Percentiles rank a stretch among this genome's conserved stretches.
phyloP scores from a whole-genome alignment of 2,329 filamentous ascomycete genomes.

The Cladosporium sphaerospermum region DNA sequence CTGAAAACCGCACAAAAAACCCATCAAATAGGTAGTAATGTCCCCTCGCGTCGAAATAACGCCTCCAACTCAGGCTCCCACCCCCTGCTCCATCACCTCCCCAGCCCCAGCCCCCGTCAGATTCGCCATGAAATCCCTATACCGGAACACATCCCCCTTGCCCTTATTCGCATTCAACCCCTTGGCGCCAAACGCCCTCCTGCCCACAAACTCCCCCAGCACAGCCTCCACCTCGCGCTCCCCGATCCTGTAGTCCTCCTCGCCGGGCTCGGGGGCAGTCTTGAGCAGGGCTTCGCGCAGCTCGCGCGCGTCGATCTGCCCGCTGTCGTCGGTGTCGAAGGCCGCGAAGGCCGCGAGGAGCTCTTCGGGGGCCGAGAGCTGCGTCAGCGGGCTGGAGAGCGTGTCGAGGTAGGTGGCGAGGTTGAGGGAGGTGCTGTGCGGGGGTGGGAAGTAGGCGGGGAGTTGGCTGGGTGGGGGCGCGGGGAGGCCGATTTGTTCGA shows the following conservation, averaged over 20 bases:
- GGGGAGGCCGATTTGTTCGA: constrained; percentile 77
- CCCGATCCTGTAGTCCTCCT: constrained; percentile 52
- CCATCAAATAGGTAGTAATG: no score
- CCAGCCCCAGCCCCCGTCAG: constrained; percentile 21
- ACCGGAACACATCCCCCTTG: constrained; percentile 82
- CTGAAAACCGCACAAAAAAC: no score
- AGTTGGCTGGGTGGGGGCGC: constrained; percentile 60
- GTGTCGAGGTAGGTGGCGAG: constrained; percentile 81
- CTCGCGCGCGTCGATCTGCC: constrained; percentile 79
- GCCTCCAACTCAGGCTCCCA: neutral
- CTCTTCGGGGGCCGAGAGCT: constrained; percentile 71
- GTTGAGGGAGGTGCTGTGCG: constrained; percentile 60
- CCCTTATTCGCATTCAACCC: constrained; percentile 40
- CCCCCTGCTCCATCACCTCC: neutral
- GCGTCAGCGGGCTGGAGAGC: constrained; percentile 65
- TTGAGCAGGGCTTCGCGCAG: constrained; percentile 76
- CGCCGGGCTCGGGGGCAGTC: constrained; percentile 70
- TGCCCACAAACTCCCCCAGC: constrained; percentile 77
- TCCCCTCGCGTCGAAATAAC: no score
- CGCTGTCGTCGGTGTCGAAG: constrained; percentile 92
- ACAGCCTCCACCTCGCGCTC: constrained; percentile 77
- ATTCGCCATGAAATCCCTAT: constrained; percentile 76
- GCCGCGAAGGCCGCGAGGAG: constrained; percentile 86
- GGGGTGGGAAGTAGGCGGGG: constrained; percentile 75
- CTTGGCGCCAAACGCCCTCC: constrained; percentile 69